Conservation (phyloP, 305 asterid genomes). For the Fraxinus xanthoxyloides region DNA sequence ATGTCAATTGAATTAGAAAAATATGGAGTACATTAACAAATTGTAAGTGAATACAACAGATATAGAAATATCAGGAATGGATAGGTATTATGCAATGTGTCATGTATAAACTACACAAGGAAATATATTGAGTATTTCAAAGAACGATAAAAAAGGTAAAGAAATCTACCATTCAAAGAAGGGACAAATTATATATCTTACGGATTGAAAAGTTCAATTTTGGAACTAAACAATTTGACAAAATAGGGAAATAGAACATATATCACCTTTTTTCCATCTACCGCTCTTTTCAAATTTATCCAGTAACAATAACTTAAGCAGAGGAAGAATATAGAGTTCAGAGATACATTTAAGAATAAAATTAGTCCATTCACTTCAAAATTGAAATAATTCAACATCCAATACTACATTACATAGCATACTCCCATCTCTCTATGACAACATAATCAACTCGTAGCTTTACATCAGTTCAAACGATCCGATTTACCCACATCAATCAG, state of each 20-base stretch:
- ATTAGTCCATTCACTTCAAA: background rate
- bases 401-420: background rate
- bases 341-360: background rate
- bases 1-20: slow-evolving; percentile 13
- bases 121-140: background rate
- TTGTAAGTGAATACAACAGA: slow-evolving; percentile 1
- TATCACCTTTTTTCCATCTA: background rate
- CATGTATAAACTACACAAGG: background rate
- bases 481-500: background rate
- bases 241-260: slow-evolving; percentile 1
- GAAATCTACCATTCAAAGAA: background rate
- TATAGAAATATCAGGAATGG: slow-evolving; percentile 8
- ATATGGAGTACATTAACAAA: slow-evolving; percentile 10
- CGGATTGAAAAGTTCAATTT: background rate
- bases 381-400: background rate
- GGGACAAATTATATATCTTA: background rate
- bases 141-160: background rate
- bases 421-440: background rate
- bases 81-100: slow-evolving; percentile 12
- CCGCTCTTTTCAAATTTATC: background rate
- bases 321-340: background rate
- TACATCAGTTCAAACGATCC: background rate
- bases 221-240: background rate
- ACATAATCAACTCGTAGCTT: background rate
- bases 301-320: background rate